These are phyloP conservation scores for Geotrichum candidum DNA, from an alignment of 1,139 yeast genomes.

Conservation along the genomic window DNA sequence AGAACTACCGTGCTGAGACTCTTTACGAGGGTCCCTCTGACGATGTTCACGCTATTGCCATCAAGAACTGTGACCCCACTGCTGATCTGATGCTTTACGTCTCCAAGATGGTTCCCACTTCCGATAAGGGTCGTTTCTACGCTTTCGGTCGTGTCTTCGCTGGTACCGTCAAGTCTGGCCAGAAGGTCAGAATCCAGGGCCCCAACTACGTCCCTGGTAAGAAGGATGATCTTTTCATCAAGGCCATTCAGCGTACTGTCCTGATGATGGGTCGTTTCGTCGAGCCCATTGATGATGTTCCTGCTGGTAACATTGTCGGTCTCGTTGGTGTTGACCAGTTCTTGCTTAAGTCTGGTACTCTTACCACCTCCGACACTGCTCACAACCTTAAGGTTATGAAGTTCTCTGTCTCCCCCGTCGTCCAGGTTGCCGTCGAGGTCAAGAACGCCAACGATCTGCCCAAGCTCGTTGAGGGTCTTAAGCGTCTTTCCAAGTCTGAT, in stretches of 20 bases:
- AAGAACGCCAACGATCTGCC: conserved; percentile 99
- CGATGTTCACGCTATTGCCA: conserved; percentile 85
- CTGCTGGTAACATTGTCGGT: conserved; percentile 99
- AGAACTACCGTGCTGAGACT: conserved; percentile 97
- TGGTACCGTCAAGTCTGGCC: conserved; percentile 98
- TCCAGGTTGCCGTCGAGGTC: conserved; percentile 98
- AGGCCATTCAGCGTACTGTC: conserved; percentile 98
- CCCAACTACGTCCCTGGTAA: conserved; percentile 98
- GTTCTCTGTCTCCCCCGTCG: conserved; percentile 99
- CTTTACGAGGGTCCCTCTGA: conserved; percentile 99
- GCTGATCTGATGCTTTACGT: conserved; percentile 99
- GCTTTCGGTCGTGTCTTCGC: conserved; percentile 99
- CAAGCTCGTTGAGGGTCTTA: conserved; percentile 99
- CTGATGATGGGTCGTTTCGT: conserved; percentile 99
- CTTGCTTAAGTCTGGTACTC: conserved; percentile 98
- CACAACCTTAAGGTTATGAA: conserved; percentile 99
- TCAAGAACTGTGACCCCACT: conserved; percentile 97
- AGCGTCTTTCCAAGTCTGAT: conserved; percentile 99
- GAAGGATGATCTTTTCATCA: conserved; percentile 95
- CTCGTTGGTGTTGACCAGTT: conserved; percentile 99
- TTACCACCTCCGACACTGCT: conserved; percentile 92
- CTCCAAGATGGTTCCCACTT: conserved; percentile 99
- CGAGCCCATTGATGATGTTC: conserved; percentile 98
- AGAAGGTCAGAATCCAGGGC: conserved; percentile 99
- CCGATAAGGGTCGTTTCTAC: conserved; percentile 99